These are phyloP conservation scores for Patellifolia procumbens DNA, from an alignment of 179 eudicot genomes.

Conservation along the genomic window DNA sequence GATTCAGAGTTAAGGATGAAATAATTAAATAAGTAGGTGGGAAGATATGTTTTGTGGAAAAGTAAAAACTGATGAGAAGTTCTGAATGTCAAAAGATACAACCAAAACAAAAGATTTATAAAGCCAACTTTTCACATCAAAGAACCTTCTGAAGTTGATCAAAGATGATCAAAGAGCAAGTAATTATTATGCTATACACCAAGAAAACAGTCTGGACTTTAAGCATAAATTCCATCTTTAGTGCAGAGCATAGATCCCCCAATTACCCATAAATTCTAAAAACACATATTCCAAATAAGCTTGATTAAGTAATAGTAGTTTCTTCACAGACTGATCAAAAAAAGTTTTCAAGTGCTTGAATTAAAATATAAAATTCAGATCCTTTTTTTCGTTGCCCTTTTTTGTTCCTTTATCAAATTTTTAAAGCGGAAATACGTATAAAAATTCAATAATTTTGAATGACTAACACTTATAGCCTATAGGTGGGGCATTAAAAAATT, in stretches of 20 bases:
- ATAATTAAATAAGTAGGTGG: neutral
- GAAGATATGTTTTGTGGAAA: slow-evolving; percentile 24
- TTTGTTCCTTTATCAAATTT: neutral
- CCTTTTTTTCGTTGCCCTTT: too few relatives aligned
- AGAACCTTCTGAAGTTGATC: slow-evolving; percentile 23
- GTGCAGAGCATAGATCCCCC: slow-evolving; percentile 1
- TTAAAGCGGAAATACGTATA: neutral
- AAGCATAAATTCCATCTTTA: slow-evolving; percentile 16
- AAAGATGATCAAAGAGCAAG: slow-evolving; percentile 4
- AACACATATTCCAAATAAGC: neutral
- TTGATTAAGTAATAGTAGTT: neutral
- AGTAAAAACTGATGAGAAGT: slow-evolving; percentile 17
- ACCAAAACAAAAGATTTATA: neutral
- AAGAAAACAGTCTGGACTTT: slow-evolving; percentile 1
- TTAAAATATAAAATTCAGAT: neutral
- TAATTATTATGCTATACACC: neutral
- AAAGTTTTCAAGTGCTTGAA: neutral
- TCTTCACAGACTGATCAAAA: neutral
- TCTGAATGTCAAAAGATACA: slow-evolving; percentile 23
- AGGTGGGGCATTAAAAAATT: too few relatives aligned
- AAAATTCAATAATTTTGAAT: too few relatives aligned
- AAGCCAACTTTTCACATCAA: slow-evolving; percentile 3
- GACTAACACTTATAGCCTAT: too few relatives aligned
- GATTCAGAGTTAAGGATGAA: neutral
- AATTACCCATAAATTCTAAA: neutral